These are phyloP conservation scores for Pichia sp. DNA, from an alignment of 1,139 yeast genomes.

Conservation along the genomic window DNA sequence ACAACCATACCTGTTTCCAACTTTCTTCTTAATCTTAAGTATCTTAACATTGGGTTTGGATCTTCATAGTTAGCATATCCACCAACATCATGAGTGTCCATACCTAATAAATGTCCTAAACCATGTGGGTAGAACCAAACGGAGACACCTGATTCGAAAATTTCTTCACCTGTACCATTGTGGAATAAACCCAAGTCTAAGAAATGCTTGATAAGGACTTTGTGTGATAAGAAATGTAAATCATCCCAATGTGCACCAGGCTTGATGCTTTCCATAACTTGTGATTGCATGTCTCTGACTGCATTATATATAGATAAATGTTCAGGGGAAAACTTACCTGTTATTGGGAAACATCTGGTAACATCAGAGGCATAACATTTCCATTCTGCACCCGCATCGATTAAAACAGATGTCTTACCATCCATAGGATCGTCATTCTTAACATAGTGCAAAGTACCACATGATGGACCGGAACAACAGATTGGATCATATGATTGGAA, in stretches of 20 bases:
- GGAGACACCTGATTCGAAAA: slow-evolving; percentile 66
- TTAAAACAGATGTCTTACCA: slow-evolving; percentile 64
- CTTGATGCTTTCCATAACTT: slow-evolving; percentile 63
- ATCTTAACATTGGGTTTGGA: slow-evolving; percentile 68
- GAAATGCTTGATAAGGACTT: slow-evolving; percentile 69
- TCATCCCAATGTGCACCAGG: slow-evolving; percentile 91
- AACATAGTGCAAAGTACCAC: slow-evolving; percentile 89
- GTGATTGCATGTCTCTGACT: slow-evolving; percentile 82
- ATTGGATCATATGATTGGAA: slow-evolving; percentile 90
- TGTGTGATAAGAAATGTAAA: slow-evolving; percentile 77
- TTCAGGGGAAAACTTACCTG: slow-evolving; percentile 87
- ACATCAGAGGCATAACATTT: slow-evolving; percentile 89
- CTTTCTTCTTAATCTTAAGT: slow-evolving; percentile 76
- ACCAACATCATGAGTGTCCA: slow-evolving; percentile 97
- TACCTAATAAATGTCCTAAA: slow-evolving; percentile 86
- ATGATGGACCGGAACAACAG: slow-evolving; percentile 90
- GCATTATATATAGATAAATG: slow-evolving; percentile 78
- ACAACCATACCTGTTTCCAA: slow-evolving; percentile 79
- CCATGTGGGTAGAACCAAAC: slow-evolving; percentile 94
- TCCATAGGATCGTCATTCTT: slow-evolving; percentile 57
- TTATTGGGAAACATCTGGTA: slow-evolving; percentile 91
- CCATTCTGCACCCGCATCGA: slow-evolving; percentile 99
- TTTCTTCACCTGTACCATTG: slow-evolving; percentile 59
- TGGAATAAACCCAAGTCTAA: slow-evolving; percentile 75
- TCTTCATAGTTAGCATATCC: slow-evolving; percentile 86